Percentiles rank a stretch among this genome's conserved stretches.
Evolutionary conservation across 768 basidiomycete species (phyloP).

Genomic region (Porpolomopsis calyptriformis): DNA sequence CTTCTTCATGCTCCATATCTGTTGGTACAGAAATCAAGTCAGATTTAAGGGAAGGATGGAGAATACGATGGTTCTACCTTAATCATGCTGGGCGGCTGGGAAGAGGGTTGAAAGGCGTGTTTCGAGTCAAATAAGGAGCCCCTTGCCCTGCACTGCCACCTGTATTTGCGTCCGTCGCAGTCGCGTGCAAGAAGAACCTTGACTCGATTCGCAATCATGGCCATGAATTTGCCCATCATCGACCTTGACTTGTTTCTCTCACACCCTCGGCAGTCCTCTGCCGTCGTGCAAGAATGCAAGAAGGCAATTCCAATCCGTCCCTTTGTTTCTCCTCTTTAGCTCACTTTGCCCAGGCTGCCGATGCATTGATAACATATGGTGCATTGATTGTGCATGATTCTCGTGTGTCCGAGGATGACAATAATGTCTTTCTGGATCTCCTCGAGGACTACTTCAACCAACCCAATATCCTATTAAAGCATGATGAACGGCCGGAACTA

Average conservation of each 20-base stretch:
- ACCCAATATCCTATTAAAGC: conserved; percentile 44
- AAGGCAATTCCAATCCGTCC: conserved; percentile 32
- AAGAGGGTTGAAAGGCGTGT: conserved; percentile 17
- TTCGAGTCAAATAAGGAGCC: neutral
- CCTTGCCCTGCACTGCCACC: conserved; percentile 1
- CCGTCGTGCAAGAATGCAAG: conserved; percentile 48
- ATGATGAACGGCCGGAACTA: conserved; percentile 76
- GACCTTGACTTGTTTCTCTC: conserved; percentile 66
- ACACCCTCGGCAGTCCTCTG: conserved; percentile 32
- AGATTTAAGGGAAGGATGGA: conserved; percentile 3
- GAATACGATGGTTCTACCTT: conserved; percentile 24
- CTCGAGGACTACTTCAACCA: conserved; percentile 92
- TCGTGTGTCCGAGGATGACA: conserved; percentile 74
- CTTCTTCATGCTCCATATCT: conserved; percentile 99
- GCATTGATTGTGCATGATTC: conserved; percentile 82
- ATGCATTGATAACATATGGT: conserved; percentile 74
- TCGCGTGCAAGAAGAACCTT: neutral
- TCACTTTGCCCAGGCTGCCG: conserved; percentile 46
- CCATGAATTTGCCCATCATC: conserved; percentile 58
- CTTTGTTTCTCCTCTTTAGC: conserved; percentile 5
- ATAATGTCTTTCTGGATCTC: conserved; percentile 73
- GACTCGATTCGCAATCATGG: conserved; percentile 14
- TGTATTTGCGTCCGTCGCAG: neutral
- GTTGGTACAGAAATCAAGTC: conserved; percentile 9
- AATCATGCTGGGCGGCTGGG: conserved; percentile 30